Evolutionary conservation across 2,329 filamentous ascomycete genomes (phyloP).

Genomic region (Dactylellina sp.): DNA sequence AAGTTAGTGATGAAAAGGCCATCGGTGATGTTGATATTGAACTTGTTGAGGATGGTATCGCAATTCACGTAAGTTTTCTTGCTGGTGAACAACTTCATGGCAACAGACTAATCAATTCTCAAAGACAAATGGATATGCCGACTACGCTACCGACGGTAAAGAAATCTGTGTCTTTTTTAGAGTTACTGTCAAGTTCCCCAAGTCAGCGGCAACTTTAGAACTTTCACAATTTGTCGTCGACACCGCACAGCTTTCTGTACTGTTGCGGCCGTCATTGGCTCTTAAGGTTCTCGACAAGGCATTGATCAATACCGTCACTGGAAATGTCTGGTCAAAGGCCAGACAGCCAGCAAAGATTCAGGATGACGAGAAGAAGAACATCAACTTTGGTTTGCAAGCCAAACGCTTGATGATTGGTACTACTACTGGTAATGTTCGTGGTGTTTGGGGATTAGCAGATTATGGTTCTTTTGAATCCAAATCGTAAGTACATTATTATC

Average conservation of each 20-base stretch:
- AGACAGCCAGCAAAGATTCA: slow-evolving; percentile 45
- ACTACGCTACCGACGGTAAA: slow-evolving; percentile 10
- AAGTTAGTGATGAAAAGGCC: slow-evolving; percentile 42
- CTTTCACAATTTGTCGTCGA: slow-evolving; percentile 36
- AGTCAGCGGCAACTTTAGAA: slow-evolving; percentile 17
- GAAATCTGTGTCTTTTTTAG: slow-evolving; percentile 45
- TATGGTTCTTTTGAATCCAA: slow-evolving; percentile 38
- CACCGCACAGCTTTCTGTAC: slow-evolving; percentile 37
- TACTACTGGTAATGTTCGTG: slow-evolving; percentile 41
- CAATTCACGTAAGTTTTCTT: slow-evolving; percentile 29
- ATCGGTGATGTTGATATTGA: slow-evolving; percentile 37
- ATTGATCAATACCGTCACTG: slow-evolving; percentile 32
- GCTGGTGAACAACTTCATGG: neutral
- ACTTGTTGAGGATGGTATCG: slow-evolving; percentile 23
- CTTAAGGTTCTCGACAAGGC: slow-evolving; percentile 54
- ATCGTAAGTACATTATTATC: slow-evolving; percentile 34
- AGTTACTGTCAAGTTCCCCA: slow-evolving; percentile 46
- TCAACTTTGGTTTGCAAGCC: slow-evolving; percentile 54
- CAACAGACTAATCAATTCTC: slow-evolving; percentile 1
- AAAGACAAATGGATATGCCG: slow-evolving; percentile 46
- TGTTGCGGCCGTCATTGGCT: slow-evolving; percentile 27
- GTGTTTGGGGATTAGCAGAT: slow-evolving; percentile 52
- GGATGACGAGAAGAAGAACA: slow-evolving; percentile 28
- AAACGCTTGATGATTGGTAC: slow-evolving; percentile 33
- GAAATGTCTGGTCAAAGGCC: slow-evolving; percentile 32